Base-by-base conservation (phyloP, 805 yeast genomes). In the Candida nanaspora region DNA sequence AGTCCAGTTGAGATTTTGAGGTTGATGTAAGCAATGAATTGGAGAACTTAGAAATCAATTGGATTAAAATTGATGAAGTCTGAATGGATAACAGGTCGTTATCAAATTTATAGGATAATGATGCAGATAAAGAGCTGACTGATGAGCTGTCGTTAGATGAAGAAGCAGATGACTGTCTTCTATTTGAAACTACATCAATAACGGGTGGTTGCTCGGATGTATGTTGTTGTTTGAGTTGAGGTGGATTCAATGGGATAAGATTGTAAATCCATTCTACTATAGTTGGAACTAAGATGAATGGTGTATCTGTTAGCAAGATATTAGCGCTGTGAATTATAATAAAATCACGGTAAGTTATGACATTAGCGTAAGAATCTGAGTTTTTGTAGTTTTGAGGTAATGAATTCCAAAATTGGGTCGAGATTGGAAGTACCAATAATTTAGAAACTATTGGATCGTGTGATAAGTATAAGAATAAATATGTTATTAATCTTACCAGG, bases 201-300 rank as follows among this genome's bases (percentile, higher is more conserved):
- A 48, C 43, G 25, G 55, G 49, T 28, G 8, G 34, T 18, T 6
- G 22, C 13, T 3, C 20, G 27, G 27, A 23, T 23, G 27, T n/a
- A 10, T n/a, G 32, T n/a, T 29, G 51, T 38, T 18, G 18, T 5
- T 6, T 13, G 20, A 14, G 10, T 20, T 33, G 26, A 21, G 27
- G 9, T 11, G 37, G 46, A 2, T 62, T 59, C 13, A 70, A 52
- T 2, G 76, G 78, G 13, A 84, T 60, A 38, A 82, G 51, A 52
- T 84, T 83, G 58, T 80, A 82, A 8, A 82, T 55, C 38, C 75
- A 65, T 51, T 83, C 84, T 38, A 75, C 70, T 29, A 78, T 58
- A 11, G 78, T 70, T 1, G 78, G 71, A 4, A 75, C 59, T 13
- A 70, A 51, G 4, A 62, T 46, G 14, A 43, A 44, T 39, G 62